These are phyloP conservation scores for Penicillium palitans DNA, from an alignment of 2,329 filamentous ascomycete genomes.

Conservation along the genomic window DNA sequence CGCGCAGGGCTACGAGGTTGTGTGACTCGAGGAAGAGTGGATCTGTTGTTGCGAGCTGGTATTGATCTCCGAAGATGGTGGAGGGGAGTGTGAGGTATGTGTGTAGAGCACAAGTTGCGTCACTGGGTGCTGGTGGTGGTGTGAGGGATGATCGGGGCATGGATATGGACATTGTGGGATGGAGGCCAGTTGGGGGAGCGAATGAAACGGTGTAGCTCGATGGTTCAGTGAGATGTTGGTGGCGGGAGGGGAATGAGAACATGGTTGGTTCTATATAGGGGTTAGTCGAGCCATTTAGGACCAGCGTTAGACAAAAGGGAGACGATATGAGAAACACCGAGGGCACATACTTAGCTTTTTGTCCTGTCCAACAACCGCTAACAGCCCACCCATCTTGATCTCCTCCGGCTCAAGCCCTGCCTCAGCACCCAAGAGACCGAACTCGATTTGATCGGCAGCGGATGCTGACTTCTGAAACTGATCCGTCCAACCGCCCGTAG, in stretches of 20 bases:
- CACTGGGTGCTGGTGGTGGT: constrained; percentile 48
- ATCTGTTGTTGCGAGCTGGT: constrained; percentile 65
- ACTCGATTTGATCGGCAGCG: constrained; percentile 63
- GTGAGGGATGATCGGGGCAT: constrained; percentile 55
- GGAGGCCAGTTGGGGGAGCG: constrained; percentile 72
- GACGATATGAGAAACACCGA: background rate
- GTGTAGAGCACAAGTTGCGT: constrained; percentile 69
- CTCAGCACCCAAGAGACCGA: constrained; percentile 74
- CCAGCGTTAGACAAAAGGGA: background rate
- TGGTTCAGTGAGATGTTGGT: constrained; percentile 58
- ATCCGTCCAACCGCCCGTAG: constrained; percentile 50
- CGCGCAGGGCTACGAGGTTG: constrained; percentile 68
- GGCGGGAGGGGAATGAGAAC: constrained; percentile 81
- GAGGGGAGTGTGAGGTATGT: constrained; percentile 81
- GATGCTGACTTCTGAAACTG: constrained; percentile 34
- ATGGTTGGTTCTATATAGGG: constrained; percentile 62
- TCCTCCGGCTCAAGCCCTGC: constrained; percentile 64
- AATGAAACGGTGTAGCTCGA: constrained; percentile 65
- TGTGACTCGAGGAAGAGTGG: constrained; percentile 76
- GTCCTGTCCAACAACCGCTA: constrained; percentile 76
- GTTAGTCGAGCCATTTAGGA: constrained; percentile 6
- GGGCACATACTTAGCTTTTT: constrained; percentile 58
- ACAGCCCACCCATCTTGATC: constrained; percentile 72
- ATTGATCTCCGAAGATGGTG: constrained; percentile 79
- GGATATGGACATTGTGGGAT: constrained; percentile 73